These are phyloP conservation scores for Hanseniaspora pseudoguilliermondii DNA, from an alignment of 805 yeast species.

Conservation along the genomic window DNA sequence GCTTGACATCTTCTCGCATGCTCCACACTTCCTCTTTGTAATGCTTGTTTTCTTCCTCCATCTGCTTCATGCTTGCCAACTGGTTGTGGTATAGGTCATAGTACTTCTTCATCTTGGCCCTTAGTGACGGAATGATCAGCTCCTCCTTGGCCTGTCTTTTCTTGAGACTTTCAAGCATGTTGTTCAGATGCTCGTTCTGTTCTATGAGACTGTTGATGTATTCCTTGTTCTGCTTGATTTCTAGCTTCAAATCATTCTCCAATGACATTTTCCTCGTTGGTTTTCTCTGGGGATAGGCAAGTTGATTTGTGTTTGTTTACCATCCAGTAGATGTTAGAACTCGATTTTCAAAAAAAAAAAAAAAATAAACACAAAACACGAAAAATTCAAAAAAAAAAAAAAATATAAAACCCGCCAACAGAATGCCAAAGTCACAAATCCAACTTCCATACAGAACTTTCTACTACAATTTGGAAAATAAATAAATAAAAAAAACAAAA, in stretches of 20 bases:
- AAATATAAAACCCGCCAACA: too few species aligned
- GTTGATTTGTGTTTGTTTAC: too few species aligned
- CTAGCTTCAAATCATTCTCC: slow-evolving; percentile 2
- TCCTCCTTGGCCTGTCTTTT: not conserved
- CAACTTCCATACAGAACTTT: too few species aligned
- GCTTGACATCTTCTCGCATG: not conserved
- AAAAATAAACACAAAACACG: too few species aligned
- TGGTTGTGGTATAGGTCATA: not conserved
- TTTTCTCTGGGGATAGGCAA: not conserved
- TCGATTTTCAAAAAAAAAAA: too few species aligned
- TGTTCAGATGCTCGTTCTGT: not conserved
- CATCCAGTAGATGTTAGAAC: too few species aligned
- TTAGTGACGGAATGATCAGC: not conserved
- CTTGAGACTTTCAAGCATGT: not conserved
- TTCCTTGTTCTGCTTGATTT: slow-evolving; percentile 1
- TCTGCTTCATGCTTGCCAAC: not conserved
- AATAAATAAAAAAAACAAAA: too few species aligned
- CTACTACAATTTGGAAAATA: too few species aligned
- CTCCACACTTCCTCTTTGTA: not conserved
- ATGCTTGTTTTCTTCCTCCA: not conserved
- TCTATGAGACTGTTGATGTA: not conserved
- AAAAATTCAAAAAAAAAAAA: not conserved
- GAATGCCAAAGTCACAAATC: too few species aligned
- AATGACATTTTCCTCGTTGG: not conserved
- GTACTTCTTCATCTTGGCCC: slow-evolving; percentile 3